A percentile compares a stretch with the other conserved stretches of the same genome.
Evolutionary conservation across 768 basidiomycete species (phyloP).

Genomic region (Lactarius evosmus): DNA sequence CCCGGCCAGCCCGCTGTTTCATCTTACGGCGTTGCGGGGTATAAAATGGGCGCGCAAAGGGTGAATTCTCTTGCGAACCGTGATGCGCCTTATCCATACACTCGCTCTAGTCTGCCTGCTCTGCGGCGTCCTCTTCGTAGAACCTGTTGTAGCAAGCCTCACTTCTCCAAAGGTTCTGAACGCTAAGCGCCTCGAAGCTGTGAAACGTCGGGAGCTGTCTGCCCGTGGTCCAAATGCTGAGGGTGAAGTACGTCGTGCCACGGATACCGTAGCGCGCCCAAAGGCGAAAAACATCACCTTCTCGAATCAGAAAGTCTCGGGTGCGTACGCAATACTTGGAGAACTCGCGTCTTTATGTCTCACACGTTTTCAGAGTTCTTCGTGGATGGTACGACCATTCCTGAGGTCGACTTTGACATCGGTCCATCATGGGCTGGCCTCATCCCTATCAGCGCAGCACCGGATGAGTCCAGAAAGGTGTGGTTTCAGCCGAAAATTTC

Average conservation of each 20-base stretch:
- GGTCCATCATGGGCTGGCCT: constrained; percentile 76
- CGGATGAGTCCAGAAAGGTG: constrained; percentile 68
- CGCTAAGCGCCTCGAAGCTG: constrained; percentile 14
- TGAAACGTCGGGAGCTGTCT: constrained; percentile 9
- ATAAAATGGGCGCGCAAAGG: neutral
- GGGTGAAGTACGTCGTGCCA: neutral
- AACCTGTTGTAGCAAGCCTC: constrained; percentile 1
- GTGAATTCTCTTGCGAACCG: neutral
- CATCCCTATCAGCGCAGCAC: constrained; percentile 58
- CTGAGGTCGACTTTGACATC: constrained; percentile 67
- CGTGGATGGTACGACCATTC: constrained; percentile 63
- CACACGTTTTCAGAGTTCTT: constrained; percentile 51
- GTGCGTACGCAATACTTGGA: constrained; percentile 36
- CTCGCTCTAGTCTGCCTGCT: constrained; percentile 6
- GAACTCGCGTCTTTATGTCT: neutral
- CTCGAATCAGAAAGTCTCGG: constrained; percentile 58
- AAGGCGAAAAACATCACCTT: constrained; percentile 66
- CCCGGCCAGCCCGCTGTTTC: neutral
- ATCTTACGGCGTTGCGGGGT: neutral
- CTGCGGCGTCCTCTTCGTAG: neutral
- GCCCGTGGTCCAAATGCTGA: neutral
- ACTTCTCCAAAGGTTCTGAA: neutral
- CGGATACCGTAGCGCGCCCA: constrained; percentile 5
- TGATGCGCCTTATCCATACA: neutral
- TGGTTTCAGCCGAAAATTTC: constrained; percentile 22